Evolutionary conservation across 371 early-diverging fungal species (phyloP).

Genomic region (Dinochytrium kinnereticum): DNA sequence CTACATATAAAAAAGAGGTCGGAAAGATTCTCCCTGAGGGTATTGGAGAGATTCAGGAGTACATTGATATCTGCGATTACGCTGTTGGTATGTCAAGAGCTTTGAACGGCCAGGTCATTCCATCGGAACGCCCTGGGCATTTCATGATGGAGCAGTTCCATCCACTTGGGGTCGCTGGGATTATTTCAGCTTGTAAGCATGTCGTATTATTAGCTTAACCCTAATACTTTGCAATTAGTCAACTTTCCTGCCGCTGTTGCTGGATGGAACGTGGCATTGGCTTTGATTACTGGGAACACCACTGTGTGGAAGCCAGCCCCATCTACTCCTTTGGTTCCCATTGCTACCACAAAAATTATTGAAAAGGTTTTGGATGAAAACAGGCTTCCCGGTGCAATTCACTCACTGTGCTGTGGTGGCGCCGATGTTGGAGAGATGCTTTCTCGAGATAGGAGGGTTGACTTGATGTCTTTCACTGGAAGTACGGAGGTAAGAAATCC

Average conservation of each 20-base stretch:
- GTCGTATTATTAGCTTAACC: background rate
- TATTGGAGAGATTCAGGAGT: conserved; percentile 97
- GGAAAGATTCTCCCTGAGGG: conserved; percentile 96
- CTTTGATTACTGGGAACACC: conserved; percentile 91
- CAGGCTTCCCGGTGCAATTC: conserved; percentile 83
- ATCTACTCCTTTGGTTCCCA: conserved; percentile 81
- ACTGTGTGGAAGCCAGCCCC: conserved; percentile 92
- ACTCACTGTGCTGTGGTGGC: conserved; percentile 90
- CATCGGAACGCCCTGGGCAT: conserved; percentile 93
- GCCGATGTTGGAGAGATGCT: conserved; percentile 86
- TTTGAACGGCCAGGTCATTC: conserved; percentile 87
- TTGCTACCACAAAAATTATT: conserved; percentile 91
- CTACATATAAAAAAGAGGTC: conserved; percentile 70
- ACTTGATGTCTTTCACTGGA: conserved; percentile 90
- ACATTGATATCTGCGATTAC: conserved; percentile 93
- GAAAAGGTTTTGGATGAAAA: conserved; percentile 84
- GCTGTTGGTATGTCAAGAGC: conserved; percentile 90
- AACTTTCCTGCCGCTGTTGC: conserved; percentile 66
- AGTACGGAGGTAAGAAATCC: conserved; percentile 63
- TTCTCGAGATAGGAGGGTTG: conserved; percentile 72
- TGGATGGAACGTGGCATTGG: conserved; percentile 95
- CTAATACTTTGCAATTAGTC: conserved; percentile 27
- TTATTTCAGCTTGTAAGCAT: conserved; percentile 94
- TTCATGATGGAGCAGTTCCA: conserved; percentile 97
- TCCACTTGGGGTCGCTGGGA: conserved; percentile 92